Conservation (phyloP, 768 basidiomycete genomes). For the Lentinula guzmanii region DNA sequence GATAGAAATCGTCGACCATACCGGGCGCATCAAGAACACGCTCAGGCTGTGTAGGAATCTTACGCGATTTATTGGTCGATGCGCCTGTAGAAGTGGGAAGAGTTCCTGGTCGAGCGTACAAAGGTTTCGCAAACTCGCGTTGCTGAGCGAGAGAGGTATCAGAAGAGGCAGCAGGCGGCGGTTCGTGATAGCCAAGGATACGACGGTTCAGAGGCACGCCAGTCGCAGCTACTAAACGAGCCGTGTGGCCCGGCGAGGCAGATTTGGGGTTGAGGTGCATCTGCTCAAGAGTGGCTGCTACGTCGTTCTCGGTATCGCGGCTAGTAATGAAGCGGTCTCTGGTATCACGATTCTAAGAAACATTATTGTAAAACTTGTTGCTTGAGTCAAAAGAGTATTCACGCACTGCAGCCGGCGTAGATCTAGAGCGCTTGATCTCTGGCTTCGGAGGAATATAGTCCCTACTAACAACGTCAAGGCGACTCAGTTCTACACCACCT, state of each 20-base stretch:
- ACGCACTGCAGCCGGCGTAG: constrained; percentile 57
- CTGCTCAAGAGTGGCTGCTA: constrained; percentile 62
- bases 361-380: constrained; percentile 1
- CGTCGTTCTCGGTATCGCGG: constrained; percentile 40
- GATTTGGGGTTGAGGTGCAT: constrained; percentile 52
- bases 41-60: constrained; percentile 82
- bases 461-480: constrained; percentile 68
- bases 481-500: constrained; percentile 65
- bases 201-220: constrained; percentile 75
- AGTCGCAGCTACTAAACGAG: constrained; percentile 68
- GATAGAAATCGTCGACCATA: constrained; percentile 92
- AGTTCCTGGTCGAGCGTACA: constrained; percentile 64
- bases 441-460: constrained; percentile 66
- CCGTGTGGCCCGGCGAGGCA: constrained; percentile 72
- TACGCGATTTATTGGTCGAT: constrained; percentile 65
- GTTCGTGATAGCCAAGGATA: constrained; percentile 85
- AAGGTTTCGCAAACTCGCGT: constrained; percentile 69
- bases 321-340: constrained; percentile 73
- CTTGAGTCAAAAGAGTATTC: constrained; percentile 6
- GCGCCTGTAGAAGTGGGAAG: constrained; percentile 60
- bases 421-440: constrained; percentile 67
- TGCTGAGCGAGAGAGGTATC: constrained; percentile 72
- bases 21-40: constrained; percentile 95
- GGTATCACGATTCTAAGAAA: constrained; percentile 39
- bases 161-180: constrained; percentile 72